Conservation (phyloP, 2,329 filamentous ascomycete genomes). For the Aureobasidium mangrovei region DNA sequence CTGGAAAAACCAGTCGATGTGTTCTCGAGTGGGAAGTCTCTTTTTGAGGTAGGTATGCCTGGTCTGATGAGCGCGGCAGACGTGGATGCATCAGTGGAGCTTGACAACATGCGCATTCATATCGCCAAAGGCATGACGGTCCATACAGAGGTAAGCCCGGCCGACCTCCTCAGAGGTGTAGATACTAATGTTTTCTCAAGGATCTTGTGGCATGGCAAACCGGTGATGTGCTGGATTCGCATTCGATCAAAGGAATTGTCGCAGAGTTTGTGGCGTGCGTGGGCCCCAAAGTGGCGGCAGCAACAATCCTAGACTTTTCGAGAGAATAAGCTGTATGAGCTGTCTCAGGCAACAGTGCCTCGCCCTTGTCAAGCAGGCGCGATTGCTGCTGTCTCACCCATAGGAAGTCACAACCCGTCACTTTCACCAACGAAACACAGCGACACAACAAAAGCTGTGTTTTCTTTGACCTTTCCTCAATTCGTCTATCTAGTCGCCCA, state of each 20-base stretch:
- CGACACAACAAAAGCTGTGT: too few relatives aligned
- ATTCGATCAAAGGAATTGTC: constrained; percentile 52
- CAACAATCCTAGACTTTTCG: constrained; percentile 51
- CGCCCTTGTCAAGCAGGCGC: too few relatives aligned
- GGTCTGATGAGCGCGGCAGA: constrained; percentile 52
- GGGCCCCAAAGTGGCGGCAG: constrained; percentile 49
- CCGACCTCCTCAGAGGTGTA: neutral
- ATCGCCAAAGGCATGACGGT: constrained; percentile 30
- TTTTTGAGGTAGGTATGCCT: constrained; percentile 58
- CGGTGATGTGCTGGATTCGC: constrained; percentile 40
- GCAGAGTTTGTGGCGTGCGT: constrained; percentile 60
- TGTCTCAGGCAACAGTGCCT: too few relatives aligned
- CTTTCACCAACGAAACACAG: too few relatives aligned
- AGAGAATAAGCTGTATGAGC: constrained; percentile 12
- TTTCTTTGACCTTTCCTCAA: too few relatives aligned
- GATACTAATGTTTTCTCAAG: constrained; percentile 18
- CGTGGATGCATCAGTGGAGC: constrained; percentile 43
- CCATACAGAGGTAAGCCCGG: constrained; percentile 26
- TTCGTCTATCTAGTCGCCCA: too few relatives aligned
- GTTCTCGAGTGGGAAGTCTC: constrained; percentile 30
- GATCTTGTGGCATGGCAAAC: constrained; percentile 54
- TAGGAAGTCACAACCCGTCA: too few relatives aligned
- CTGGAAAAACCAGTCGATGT: constrained; percentile 25
- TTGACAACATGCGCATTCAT: constrained; percentile 51
- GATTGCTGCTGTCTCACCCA: too few relatives aligned